Conservation (phyloP, 495 filamentous ascomycete species). For the Podospora fimiseda region DNA sequence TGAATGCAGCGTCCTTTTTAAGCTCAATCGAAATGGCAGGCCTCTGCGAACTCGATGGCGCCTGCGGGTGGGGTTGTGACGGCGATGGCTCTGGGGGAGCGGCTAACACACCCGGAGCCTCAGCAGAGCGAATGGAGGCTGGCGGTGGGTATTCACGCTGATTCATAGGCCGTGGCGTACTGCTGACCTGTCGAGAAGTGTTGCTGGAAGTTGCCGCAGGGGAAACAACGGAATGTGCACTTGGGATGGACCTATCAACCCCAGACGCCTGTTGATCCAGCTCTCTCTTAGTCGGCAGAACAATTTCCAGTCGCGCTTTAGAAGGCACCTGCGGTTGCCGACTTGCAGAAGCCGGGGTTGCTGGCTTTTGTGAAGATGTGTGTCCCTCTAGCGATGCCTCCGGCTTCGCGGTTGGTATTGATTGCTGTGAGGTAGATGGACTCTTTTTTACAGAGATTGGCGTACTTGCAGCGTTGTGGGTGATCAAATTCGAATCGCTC, state of each 20-base stretch:
- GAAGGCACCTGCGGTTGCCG: conserved; percentile 22
- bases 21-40: conserved; percentile 35
- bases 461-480: conserved; percentile 2
- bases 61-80: conserved; percentile 2
- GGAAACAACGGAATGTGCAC: not conserved
- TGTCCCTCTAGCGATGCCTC: conserved; percentile 10
- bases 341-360: not conserved
- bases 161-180: no score
- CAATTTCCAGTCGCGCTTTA: conserved; percentile 26
- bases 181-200: no score
- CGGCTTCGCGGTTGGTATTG: conserved; percentile 17
- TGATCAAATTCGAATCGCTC: conserved; percentile 11
- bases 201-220: not conserved
- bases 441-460: conserved; percentile 13
- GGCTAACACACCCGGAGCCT: not conserved
- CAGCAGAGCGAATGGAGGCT: no score
- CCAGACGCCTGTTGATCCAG: conserved; percentile 16
- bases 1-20: conserved; percentile 23
- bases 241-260: not conserved
- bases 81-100: not conserved
- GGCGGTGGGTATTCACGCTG: no score
- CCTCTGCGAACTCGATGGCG: conserved; percentile 11
- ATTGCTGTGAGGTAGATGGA: conserved; percentile 14
- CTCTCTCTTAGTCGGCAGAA: conserved; percentile 28
- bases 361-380: not conserved